Base-by-base conservation (phyloP, 2,329 filamentous ascomycete species). In the Sclerotiophoma versabilis region DNA sequence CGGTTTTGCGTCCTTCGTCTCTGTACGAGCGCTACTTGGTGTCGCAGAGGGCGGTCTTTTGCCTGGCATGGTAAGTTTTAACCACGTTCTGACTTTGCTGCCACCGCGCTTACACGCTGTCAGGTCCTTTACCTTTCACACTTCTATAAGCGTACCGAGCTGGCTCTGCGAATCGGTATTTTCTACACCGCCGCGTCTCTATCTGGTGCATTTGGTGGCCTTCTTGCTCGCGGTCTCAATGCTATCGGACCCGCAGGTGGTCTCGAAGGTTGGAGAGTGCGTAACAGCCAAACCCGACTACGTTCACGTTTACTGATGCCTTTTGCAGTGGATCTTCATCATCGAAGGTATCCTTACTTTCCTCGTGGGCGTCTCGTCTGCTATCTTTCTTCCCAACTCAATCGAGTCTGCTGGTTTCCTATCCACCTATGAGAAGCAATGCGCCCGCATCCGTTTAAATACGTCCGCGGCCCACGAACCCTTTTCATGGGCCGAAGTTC, bases 111-210 rank as follows among this genome's bases (percentile, higher is more conserved):
- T 20, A 63, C 37, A 1, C 9, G 3, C 7, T 15, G 1, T 19
- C 12, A 65, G 63, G 63, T 65, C 1, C 75, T 90, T 1, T 90
- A 90, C 63, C 78, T 90, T 11, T 87, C 85, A 0, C 78, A 80
- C 6, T 81, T 89, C 58, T 87, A 89, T 63, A 82, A 79, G 15
- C 77, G 85, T 17, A 77, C 80, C 1, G 85, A 88, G 59, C 76
- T 88, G 57, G 84, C 85, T 0, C 70, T 88, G 30, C 79, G 87
- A 4, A 87, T 90, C 43, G 87, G 86, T 25, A 75, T 89, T 5
- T 89, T 90, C 64, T 90, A 88, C 67, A 88, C 85, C 0, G 85
- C 86, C 1, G 85, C 86, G 0, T 87, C 85, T 1, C 72, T 89
- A 5, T 87, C 84, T 0, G 85, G 86, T 2, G 85, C 85, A 1